phyloP scores from a whole-genome alignment of 306 rosid genomes.

The Ormosia semicastrata region DNA sequence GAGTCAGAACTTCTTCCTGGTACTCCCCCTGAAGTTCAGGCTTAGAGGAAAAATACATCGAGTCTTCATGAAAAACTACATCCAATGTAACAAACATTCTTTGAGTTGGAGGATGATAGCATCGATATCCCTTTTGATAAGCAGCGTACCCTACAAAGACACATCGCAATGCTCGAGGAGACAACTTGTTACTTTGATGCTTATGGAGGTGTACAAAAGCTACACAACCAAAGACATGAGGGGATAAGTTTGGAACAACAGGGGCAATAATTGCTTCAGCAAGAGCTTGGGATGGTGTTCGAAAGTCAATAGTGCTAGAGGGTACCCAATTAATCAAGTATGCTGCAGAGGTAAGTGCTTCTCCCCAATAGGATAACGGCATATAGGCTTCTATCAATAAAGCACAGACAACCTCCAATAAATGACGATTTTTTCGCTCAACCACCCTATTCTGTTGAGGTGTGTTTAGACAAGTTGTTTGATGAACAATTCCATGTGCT shows the following conservation, averaged over 20 bases:
- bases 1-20: neutral
- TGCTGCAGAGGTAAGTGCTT: neutral
- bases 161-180: neutral
- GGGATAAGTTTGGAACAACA: neutral
- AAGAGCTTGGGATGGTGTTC: neutral
- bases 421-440: neutral
- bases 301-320: neutral
- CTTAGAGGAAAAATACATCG: neutral
- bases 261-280: neutral
- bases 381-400: neutral
- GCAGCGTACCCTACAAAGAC: neutral
- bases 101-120: neutral
- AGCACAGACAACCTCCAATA: neutral
- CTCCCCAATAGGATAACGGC: neutral
- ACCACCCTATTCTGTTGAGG: neutral
- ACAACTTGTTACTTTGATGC: neutral
- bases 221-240: neutral
- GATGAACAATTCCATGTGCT: neutral
- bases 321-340: neutral
- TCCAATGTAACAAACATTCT: neutral
- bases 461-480: neutral
- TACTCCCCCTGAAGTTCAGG: neutral
- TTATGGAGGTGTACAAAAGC: neutral
- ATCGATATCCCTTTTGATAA: neutral
- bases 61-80: neutral